These are phyloP conservation scores for Thelonectria discophora DNA, from an alignment of 2,329 filamentous ascomycete species.

Conservation along the genomic window DNA sequence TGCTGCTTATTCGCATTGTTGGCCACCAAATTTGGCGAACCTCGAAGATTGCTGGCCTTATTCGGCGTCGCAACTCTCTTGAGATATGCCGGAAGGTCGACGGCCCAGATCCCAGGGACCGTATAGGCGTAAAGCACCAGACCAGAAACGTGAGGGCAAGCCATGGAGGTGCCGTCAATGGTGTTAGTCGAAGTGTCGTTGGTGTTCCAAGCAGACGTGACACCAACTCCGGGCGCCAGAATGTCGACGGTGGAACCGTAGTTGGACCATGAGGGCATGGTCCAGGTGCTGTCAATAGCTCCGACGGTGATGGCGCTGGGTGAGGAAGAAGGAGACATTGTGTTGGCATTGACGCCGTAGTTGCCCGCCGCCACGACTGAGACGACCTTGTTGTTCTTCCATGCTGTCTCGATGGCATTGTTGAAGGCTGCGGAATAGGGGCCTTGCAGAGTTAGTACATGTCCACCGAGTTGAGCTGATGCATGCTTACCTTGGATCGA, in stretches of 20 bases:
- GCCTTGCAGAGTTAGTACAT: conserved; percentile 1
- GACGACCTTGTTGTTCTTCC: conserved; percentile 41
- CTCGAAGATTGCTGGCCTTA: too few species aligned
- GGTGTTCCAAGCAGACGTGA: conserved; percentile 48
- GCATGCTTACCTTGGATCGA: conserved; percentile 47
- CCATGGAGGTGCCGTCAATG: conserved; percentile 63
- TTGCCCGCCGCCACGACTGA: conserved; percentile 51
- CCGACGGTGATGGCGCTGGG: conserved; percentile 41
- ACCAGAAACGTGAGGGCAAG: conserved; percentile 62
- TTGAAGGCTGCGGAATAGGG: conserved; percentile 23
- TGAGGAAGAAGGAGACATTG: conserved; percentile 37
- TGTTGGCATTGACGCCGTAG: conserved; percentile 23
- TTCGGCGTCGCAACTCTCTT: too few species aligned
- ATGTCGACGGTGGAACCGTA: conserved; percentile 55
- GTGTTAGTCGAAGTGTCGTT: conserved; percentile 49
- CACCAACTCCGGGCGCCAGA: conserved; percentile 54
- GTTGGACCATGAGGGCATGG: conserved; percentile 54
- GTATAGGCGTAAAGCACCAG: conserved; percentile 54
- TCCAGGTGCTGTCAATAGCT: conserved; percentile 45
- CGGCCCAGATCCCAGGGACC: neutral
- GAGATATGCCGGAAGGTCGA: too few species aligned
- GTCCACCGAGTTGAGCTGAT: neutral
- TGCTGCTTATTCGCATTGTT: too few species aligned
- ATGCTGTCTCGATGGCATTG: conserved; percentile 36
- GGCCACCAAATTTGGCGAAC: too few species aligned